Percentiles rank a stretch among this genome's conserved stretches.
These are phyloP conservation scores for Gnaphalium uliginosum DNA, from an alignment of 129 eudicot species.

Conservation along the genomic window DNA sequence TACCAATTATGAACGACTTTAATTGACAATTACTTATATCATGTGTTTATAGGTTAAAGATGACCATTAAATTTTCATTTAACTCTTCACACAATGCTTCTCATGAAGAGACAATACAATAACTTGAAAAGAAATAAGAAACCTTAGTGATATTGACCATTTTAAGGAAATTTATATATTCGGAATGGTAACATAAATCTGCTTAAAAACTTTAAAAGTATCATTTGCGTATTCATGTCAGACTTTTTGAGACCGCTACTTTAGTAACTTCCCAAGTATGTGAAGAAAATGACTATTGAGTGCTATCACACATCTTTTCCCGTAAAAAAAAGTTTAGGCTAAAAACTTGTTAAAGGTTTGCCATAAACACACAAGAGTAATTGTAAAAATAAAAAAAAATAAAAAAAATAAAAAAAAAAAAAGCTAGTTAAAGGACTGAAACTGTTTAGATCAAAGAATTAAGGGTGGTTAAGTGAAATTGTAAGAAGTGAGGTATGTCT, in stretches of 20 bases:
- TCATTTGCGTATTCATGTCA: neutral
- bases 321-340: too few species aligned
- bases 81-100: neutral
- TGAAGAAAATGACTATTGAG: neutral
- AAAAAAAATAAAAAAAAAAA: too few species aligned
- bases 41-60: neutral
- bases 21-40: constrained; percentile 4
- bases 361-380: too few species aligned
- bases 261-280: neutral
- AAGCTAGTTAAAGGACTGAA: constrained; percentile 7
- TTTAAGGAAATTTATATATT: too few species aligned
- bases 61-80: neutral
- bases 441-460: neutral
- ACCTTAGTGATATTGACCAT: neutral
- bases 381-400: too few species aligned
- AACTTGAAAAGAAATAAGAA: neutral
- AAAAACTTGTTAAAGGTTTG: neutral
- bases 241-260: neutral
- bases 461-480: constrained; percentile 1
- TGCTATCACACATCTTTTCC: constrained; percentile 2
- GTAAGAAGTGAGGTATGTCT: constrained; percentile 3
- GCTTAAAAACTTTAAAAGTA: neutral
- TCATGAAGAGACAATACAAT: neutral
- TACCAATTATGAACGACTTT: neutral
- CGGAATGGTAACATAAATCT: too few species aligned